Evolutionary conservation across 441 rosid genomes (phyloP), one percentile per base, ranked within the genome.

Genomic region (Theobroma grandiflorum): DNA sequence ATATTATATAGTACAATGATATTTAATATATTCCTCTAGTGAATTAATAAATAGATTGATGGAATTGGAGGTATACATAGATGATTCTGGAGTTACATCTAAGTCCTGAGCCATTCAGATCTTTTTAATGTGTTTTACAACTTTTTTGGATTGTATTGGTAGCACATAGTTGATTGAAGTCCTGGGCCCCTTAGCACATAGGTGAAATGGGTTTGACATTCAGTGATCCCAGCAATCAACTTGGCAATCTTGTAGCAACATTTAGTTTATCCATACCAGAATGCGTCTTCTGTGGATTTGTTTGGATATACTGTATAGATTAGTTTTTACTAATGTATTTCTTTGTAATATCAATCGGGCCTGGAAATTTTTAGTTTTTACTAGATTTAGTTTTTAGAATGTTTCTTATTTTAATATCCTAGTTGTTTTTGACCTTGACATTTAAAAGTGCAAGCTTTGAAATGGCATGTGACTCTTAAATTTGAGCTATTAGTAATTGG

Each of bases 81-180:
- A 1, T 40, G 42, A 40, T 35, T 72, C 35, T 72, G 59, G 76
- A 52, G 45, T 71, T 40, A 71, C 45, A 71, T 71, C 75, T 72
- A 37, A 55, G 35, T 10, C 31, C 8, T 3, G 4, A 37, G 37
- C 35, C 64, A 72, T 38, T 73, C 0, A 49, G 35, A 38, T 26
- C 37, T 72, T 49, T 53, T 42, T 37, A 37, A n/a, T 20, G 40
- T 38, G 50, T 43, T 73, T 57, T 74, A 35, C 14, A 10, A 31
- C 31, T 33, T 72, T 18, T 33, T 35, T 52, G 62, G 75, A 52
- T 9, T 72, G 47, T 50, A 52, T 33, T 37, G 6, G 33, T 72
- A 72, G 76, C 49, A 22, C 31, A 37, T 37, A 37, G n/a, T 20
- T 50, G 61, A 33, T 50, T 70, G 14, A 50, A 50, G 43, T 71